Evolutionary conservation across 805 yeast species (phyloP), one percentile per base, ranked within the genome.

Genomic region (Candida ponderosae): DNA sequence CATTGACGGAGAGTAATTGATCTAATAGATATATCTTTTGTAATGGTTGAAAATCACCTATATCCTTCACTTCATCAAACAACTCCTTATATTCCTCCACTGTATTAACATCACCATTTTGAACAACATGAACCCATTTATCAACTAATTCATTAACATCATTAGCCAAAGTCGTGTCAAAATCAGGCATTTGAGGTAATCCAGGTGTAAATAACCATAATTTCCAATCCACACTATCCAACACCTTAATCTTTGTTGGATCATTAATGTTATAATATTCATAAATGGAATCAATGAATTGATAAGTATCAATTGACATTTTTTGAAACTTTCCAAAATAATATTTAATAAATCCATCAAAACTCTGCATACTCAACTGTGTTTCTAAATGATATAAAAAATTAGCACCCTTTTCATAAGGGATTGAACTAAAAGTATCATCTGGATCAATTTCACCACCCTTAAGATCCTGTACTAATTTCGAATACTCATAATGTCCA

Each of bases 321-420:
- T 78, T 76, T 51, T 77, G 74, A 68, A 68, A 88, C 51, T 72
- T 77, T 33, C 58, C 62, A 62, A 88, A 88, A 63, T 88, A 88
- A 57, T 70, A 72, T 40, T 81, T 84, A 50, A 88, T 79, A 53
- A 84, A 88, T 35, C 83, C 81, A 57, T 86, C 94, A 56, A 86
- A 88, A 15, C 59, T 70, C 18, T 66, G 66, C 32, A 60, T 55
- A 33, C 90, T 86, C 10, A 88, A 63, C 28, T 66, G 54, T 34
- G 68, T 71, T 60, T 89, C 97, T 35, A 88, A 67, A 48, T 77
- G 75, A 62, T 75, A 84, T 40, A 89, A 66, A 51, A 88, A 69
- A 47, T 81, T 85, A 50, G 80, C 82, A 7, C 96, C 96, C 59
- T 87, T 87, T 57, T 88, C 96, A 59, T 88, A 88, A 3, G 96